Conservation (phyloP, 768 basidiomycete genomes). For the Termitomyces sp. region DNA sequence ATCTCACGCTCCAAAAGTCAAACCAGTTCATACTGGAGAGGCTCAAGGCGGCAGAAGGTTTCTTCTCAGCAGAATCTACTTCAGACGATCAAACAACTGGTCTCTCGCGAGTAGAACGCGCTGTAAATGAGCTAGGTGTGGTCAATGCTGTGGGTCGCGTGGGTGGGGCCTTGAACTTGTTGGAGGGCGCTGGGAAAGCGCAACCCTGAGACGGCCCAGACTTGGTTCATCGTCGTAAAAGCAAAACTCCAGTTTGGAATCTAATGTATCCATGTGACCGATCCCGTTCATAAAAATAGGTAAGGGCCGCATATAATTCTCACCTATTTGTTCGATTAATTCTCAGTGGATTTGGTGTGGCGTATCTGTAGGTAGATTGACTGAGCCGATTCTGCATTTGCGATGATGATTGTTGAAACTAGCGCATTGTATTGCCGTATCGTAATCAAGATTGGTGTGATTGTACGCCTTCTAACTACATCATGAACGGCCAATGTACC, state of each 20-base stretch:
- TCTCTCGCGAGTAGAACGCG: constrained; percentile 40
- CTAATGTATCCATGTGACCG: background rate
- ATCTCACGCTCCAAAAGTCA: constrained; percentile 34
- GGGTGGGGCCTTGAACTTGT: constrained; percentile 37
- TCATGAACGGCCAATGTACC: background rate
- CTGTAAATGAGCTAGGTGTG: constrained; percentile 26
- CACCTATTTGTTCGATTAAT: background rate
- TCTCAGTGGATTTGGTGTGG: background rate
- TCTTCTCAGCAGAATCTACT: constrained; percentile 25
- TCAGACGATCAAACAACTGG: constrained; percentile 21
- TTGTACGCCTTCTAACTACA: background rate
- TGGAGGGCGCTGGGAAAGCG: constrained; percentile 36
- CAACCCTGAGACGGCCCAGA: background rate
- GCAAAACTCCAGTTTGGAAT: background rate
- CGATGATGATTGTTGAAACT: background rate
- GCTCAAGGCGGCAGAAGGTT: constrained; percentile 44
- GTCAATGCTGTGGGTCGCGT: constrained; percentile 16
- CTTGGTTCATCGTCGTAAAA: background rate
- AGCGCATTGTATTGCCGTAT: background rate
- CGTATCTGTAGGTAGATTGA: background rate
- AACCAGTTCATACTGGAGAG: constrained; percentile 45
- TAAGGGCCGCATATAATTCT: background rate
- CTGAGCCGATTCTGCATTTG: too few species aligned
- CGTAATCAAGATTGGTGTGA: background rate
- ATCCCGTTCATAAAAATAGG: background rate